Base-by-base conservation (phyloP, 441 rosid genomes). In the Breynia disticha region DNA sequence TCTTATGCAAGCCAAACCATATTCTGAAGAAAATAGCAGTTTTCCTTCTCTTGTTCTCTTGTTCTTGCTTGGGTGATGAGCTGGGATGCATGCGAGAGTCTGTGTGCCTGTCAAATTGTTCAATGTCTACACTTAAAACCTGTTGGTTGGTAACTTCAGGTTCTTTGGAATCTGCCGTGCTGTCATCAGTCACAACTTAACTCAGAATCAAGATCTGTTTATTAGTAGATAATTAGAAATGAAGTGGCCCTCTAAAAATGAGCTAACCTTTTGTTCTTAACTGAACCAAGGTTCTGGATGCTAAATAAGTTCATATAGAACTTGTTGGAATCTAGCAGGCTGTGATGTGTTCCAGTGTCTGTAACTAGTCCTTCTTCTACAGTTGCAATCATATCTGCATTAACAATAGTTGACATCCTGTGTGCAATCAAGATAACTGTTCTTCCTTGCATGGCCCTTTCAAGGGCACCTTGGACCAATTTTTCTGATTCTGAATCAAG, bases 401-500 rank as follows among this genome's bases (percentile, higher is more conserved):
- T 72, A 35, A 81, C 46, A 15, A 84, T 75, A 35, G 87, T 79
- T 17, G 87, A 81, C 75, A 83, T 63, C 55, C 85, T 67, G 55
- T 83, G 91, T 2, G 85, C 83, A 41, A 81, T 79, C 72, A 78
- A 15, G 67, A 84, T 72, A 54, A 77, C 85, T 3, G 85, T 84
- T 48, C 85, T 72, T 19, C 85, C 82, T 41, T 68, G 66, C 85
- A 75, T 77, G 37, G 85, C 85, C 59, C 53, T 77, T 65, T 79
- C 87, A 10, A 84, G 74, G 21, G 83, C 87, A 18, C 75, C 76
- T 65, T 81, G 83, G 54, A 84, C 83, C 63, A 77, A 64, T 67
- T 67, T 81, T 64, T 84, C 83, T 0, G 85, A 81, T 59, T 83
- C 83, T 8, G 85, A 72, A 60, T 83, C 82, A 53, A 81, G 84